phyloP scores from a whole-genome alignment of 1,284 basidiomycete genomes.

The Moniliella sp. region DNA sequence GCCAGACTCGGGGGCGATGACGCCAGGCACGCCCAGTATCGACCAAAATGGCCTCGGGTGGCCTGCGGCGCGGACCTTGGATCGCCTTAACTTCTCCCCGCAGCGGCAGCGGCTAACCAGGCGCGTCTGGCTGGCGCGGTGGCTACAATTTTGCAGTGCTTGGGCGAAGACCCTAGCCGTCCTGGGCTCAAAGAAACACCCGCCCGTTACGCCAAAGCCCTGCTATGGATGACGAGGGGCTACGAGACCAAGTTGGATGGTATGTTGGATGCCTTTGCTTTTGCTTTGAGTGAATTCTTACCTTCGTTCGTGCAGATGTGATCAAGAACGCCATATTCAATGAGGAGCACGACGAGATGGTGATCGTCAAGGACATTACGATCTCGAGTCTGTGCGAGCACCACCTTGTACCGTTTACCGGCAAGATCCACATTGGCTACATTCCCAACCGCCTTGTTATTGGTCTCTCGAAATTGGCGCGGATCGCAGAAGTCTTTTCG shows the following conservation, averaged over 20 bases:
- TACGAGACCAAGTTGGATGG: conserved; percentile 84
- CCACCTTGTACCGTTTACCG: conserved; percentile 91
- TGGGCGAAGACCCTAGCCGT: conserved; percentile 88
- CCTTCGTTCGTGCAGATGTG: conserved; percentile 46
- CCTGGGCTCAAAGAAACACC: conserved; percentile 78
- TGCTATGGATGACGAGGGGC: conserved; percentile 97
- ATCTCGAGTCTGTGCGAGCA: conserved; percentile 94
- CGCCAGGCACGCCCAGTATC: too few relatives aligned
- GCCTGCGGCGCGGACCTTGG: too few relatives aligned
- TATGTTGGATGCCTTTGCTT: too few relatives aligned
- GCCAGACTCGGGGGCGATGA: too few relatives aligned
- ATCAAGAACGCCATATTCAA: conserved; percentile 96
- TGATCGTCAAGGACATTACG: conserved; percentile 89
- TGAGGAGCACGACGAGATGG: conserved; percentile 99
- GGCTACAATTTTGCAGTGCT: conserved; percentile 77
- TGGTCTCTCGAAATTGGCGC: conserved; percentile 84
- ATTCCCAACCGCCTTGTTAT: conserved; percentile 87
- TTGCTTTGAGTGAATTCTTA: too few relatives aligned
- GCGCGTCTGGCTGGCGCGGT: conserved; percentile 63
- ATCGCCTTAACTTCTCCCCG: too few relatives aligned
- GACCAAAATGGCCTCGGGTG: too few relatives aligned
- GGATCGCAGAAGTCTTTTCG: conserved; percentile 92
- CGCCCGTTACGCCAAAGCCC: conserved; percentile 81
- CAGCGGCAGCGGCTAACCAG: too few relatives aligned
- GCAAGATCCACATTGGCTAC: conserved; percentile 56